Base-by-base conservation (phyloP, 2,329 filamentous ascomycete genomes). In the Chrysosporium queenslandicum region DNA sequence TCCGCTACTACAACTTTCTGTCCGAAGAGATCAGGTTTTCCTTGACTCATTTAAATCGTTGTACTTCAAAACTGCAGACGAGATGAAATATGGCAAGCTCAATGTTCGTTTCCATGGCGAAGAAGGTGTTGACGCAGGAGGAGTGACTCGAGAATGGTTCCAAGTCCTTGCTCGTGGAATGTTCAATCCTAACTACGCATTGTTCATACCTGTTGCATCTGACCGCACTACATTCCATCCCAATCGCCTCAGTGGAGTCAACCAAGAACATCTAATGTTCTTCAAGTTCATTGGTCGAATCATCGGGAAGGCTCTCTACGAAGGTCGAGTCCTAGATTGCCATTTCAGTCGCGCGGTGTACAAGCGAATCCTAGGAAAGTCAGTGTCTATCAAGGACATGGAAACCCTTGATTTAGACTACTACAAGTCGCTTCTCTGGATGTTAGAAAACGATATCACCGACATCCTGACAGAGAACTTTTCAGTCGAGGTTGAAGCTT, bases 281-380 rank as follows among this genome's bases (percentile, higher is more conserved):
- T 98, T 98, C 81, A 97, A 97, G 68, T 98, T 98, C 71, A 96
- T 98, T 63, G 92, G 92, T 39, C 87, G 92, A 46, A 89, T 98
- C 70, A 98, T 98, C 61, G 94, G 92, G 63, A 98, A 98, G 71
- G 92, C 92, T 34, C 77, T 98, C 46, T 98, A 97, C 68, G 94
- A 98, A 73, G 87, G 88, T 42, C 86, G 92, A 53, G 83, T 98
- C 32, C 82, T 98, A 27, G 92, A 98, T 69, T 98, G 92, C 70
- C 94, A 97, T 77, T 98, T 98, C 75, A 97, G 91, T 71, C 84
- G 92, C 65, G 94, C 94, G 12, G 91, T 98, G 48, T 98, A 98
- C 78, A 97, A 97, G 75, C 86, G 88, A 60, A 96, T 98, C 58
- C 80, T 98, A 25, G 87, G 92, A 66, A 94, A 94, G 68, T 82